Percentiles rank a stretch among this genome's conserved stretches.
Evolutionary conservation across 1,284 basidiomycete genomes (phyloP).

Genomic region (Cutaneotrichosporon arboriforme): DNA sequence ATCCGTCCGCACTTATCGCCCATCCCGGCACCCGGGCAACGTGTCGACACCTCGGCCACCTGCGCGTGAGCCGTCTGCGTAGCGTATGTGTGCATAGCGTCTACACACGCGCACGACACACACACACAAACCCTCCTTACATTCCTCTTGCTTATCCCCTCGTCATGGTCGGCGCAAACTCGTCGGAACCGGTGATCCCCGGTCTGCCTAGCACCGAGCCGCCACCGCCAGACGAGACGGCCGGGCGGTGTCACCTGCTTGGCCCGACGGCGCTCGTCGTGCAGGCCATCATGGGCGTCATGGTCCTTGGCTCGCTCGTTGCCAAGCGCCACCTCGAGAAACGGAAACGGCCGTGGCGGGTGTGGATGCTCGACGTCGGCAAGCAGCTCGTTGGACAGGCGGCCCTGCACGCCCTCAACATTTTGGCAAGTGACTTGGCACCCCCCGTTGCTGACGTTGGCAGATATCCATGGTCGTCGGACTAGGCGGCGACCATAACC

Average conservation of each 20-base stretch:
- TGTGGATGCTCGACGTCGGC: slow-evolving; percentile 86
- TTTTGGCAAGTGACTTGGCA: slow-evolving; percentile 56
- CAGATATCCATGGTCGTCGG: slow-evolving; percentile 53
- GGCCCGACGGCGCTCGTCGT: slow-evolving; percentile 50
- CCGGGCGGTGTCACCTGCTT: slow-evolving; percentile 49
- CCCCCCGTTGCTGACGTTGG: neutral
- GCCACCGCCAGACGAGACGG: slow-evolving; percentile 47
- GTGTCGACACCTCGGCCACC: neutral
- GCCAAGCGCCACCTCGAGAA: slow-evolving; percentile 83
- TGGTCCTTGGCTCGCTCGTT: slow-evolving; percentile 78
- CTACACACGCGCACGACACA: neutral
- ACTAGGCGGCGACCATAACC: slow-evolving; percentile 64
- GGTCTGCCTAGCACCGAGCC: slow-evolving; percentile 43
- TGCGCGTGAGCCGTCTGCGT: neutral
- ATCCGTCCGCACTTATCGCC: neutral
- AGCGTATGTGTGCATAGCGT: neutral
- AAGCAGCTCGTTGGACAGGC: slow-evolving; percentile 90
- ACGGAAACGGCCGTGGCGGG: slow-evolving; percentile 76
- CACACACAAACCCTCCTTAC: neutral
- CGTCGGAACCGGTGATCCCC: slow-evolving; percentile 1
- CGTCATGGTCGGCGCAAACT: neutral
- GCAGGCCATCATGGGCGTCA: slow-evolving; percentile 60
- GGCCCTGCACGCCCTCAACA: slow-evolving; percentile 81
- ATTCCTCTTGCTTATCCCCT: neutral
- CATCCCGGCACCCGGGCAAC: neutral